Percentiles rank a stretch among this genome's conserved stretches.
Conservation (phyloP, 192 early-diverging fungal species). For the Pilobolus umbonatus region DNA sequence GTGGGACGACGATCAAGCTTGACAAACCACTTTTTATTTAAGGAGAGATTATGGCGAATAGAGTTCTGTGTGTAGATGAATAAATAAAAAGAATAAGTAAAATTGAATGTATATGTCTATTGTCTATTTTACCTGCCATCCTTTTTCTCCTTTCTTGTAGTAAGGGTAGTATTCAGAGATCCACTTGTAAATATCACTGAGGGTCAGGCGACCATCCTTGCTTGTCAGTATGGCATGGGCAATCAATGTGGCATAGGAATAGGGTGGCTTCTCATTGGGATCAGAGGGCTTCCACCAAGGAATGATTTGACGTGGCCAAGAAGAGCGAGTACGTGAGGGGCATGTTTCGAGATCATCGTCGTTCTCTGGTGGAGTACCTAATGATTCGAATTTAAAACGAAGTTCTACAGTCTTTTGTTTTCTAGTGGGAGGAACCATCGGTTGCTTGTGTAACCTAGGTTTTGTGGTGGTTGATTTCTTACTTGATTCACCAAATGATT, state of each 20-base stretch:
- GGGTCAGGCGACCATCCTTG: conserved; percentile 56
- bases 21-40: conserved; percentile 71
- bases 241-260: conserved; percentile 80
- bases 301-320: conserved; percentile 18
- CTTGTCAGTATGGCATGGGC: conserved; percentile 71
- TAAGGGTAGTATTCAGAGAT: conserved; percentile 68
- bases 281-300: conserved; percentile 27
- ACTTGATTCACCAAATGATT: neutral
- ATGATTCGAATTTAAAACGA: conserved; percentile 21
- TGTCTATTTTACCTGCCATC: conserved; percentile 69
- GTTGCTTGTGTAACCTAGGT: too few relatives aligned
- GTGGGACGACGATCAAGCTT: conserved; percentile 61
- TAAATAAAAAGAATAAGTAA: neutral
- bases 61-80: conserved; percentile 66
- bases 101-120: neutral
- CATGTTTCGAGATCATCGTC: conserved; percentile 21
- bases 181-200: conserved; percentile 85
- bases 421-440: neutral
- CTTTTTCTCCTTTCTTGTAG: conserved; percentile 53
- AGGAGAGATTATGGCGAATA: conserved; percentile 81
- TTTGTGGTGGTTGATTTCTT: neutral
- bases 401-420: conserved; percentile 2
- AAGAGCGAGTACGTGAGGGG: conserved; percentile 5
- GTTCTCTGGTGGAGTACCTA: conserved; percentile 15
- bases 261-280: conserved; percentile 51